Conservation (phyloP, 1,284 basidiomycete species). For the Trametes polyzona region DNA sequence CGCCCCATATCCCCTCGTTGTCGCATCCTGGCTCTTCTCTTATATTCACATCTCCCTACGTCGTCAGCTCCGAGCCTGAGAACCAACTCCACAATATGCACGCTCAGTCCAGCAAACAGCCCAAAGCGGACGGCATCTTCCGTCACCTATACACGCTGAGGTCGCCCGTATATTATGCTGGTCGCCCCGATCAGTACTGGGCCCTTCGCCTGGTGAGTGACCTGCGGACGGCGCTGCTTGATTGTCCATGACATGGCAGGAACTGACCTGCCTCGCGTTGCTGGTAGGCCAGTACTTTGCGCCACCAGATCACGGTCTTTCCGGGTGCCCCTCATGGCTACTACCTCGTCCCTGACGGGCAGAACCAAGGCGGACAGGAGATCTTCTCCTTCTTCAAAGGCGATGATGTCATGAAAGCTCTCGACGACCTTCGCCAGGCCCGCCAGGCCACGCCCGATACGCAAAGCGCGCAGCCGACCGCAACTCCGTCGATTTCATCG, state of each 20-base stretch:
- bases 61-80: too few relatives aligned
- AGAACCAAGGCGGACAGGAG: not conserved
- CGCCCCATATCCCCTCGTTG: too few relatives aligned
- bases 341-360: not conserved
- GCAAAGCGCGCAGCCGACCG: too few relatives aligned
- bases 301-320: not conserved
- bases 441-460: too few relatives aligned
- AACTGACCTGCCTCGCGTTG: not conserved
- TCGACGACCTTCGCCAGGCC: not conserved
- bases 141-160: not conserved
- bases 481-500: too few relatives aligned
- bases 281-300: not conserved
- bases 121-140: not conserved
- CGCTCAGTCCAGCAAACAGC: too few relatives aligned
- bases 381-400: not conserved
- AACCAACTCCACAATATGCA: too few relatives aligned
- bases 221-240: not conserved
- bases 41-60: too few relatives aligned
- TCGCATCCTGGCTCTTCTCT: too few relatives aligned
- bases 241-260: too few relatives aligned
- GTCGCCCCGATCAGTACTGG: not conserved
- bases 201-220: not conserved
- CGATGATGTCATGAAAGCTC: not conserved
- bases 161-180: not conserved
- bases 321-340: not conserved